These are phyloP conservation scores for Xylaria scruposa DNA, from an alignment of 495 filamentous ascomycete species.

Conservation along the genomic window DNA sequence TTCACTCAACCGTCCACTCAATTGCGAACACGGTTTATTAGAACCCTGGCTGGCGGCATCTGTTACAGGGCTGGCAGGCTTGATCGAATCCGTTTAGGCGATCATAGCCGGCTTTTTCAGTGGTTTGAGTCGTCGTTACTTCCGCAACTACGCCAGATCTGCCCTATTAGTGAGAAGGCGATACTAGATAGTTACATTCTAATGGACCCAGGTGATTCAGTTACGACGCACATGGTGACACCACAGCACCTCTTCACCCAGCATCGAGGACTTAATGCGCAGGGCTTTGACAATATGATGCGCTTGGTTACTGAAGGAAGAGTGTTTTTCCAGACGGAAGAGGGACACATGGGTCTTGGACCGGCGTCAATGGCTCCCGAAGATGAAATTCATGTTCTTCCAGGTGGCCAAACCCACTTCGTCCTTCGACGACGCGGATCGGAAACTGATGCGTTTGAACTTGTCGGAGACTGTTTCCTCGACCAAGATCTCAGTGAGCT, in stretches of 20 bases:
- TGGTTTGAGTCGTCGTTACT: not conserved
- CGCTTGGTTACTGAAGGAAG: not conserved
- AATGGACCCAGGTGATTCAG: too few species aligned
- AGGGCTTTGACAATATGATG: not conserved
- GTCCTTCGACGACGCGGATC: not conserved
- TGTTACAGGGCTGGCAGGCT: not conserved
- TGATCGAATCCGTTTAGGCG: not conserved
- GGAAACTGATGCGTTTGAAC: not conserved
- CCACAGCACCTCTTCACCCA: too few species aligned
- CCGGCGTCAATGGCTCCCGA: constrained; percentile 1
- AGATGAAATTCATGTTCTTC: not conserved
- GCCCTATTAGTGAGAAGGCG: too few species aligned
- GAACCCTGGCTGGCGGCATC: not conserved
- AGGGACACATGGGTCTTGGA: not conserved
- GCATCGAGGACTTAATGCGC: too few species aligned
- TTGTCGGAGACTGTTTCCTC: not conserved
- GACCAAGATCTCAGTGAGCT: not conserved
- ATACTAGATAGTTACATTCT: too few species aligned
- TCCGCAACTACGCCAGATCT: not conserved
- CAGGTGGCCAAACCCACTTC: not conserved
- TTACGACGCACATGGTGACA: too few species aligned
- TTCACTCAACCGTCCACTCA: too few species aligned
- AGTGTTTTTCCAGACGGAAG: not conserved
- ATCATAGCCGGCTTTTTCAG: not conserved
- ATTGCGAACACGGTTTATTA: too few species aligned